Conservation (phyloP, 306 rosid species). For the Hippophae tibetana region DNA sequence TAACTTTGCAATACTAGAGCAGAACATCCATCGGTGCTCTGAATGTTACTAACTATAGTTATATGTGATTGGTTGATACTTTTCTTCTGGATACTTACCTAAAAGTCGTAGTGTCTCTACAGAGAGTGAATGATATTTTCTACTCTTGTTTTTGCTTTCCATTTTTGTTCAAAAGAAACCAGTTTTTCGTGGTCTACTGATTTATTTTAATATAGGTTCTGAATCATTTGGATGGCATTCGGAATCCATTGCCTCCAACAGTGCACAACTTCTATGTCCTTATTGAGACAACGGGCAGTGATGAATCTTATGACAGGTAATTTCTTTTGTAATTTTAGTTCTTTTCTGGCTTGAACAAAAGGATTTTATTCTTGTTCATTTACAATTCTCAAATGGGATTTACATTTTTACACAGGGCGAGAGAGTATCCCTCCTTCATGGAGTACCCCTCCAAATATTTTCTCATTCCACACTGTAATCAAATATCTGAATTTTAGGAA, state of each 20-base stretch:
- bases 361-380: slow-evolving; percentile 3
- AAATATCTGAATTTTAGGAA: too few relatives aligned
- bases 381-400: neutral
- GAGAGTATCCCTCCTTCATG: neutral
- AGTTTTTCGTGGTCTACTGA: slow-evolving; percentile 10
- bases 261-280: slow-evolving; percentile 69
- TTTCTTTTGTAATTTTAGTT: slow-evolving; percentile 12
- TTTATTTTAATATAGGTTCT: slow-evolving; percentile 45
- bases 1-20: too few relatives aligned
- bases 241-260: slow-evolving; percentile 72
- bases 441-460: neutral
- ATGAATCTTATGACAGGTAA: slow-evolving; percentile 75
- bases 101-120: too few relatives aligned
- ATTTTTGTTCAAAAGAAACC: neutral
- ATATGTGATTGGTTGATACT: too few relatives aligned
- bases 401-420: neutral
- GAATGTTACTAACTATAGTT: too few relatives aligned
- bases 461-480: too few relatives aligned
- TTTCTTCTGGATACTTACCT: too few relatives aligned
- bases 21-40: too few relatives aligned
- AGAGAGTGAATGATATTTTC: slow-evolving; percentile 7
- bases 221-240: slow-evolving; percentile 71
- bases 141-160: neutral
- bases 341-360: slow-evolving; percentile 7
- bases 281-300: slow-evolving; percentile 91